A percentile compares a stretch with the other conserved stretches of the same genome.
phyloP scores from a whole-genome alignment of 2,329 filamentous ascomycete genomes.

The Gnomoniopsis smithogilvyi region DNA sequence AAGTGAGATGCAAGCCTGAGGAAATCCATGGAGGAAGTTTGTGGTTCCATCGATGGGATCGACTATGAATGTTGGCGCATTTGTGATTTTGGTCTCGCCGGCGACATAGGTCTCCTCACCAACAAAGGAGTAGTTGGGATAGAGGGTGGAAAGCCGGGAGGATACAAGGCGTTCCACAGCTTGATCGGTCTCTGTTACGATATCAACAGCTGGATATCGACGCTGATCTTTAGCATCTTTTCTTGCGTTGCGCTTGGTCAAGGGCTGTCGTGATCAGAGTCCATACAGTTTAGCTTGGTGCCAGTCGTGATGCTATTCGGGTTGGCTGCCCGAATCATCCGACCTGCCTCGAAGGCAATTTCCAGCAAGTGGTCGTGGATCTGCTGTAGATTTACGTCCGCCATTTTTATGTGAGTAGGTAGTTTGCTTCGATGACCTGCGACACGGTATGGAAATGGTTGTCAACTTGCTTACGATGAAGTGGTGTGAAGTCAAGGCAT shows the following conservation, averaged over 20 bases:
- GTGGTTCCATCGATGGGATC: constrained; percentile 82
- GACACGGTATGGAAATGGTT: neutral
- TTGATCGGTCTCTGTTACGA: constrained; percentile 66
- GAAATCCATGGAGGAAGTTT: constrained; percentile 77
- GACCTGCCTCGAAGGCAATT: constrained; percentile 61
- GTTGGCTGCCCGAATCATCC: constrained; percentile 61
- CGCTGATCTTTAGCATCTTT: neutral
- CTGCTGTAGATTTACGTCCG: constrained; percentile 55
- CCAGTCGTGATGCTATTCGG: constrained; percentile 54
- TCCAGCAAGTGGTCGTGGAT: constrained; percentile 59
- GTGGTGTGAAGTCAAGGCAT: neutral
- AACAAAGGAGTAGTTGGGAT: constrained; percentile 61
- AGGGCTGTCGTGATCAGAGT: neutral
- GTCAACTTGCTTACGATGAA: neutral
- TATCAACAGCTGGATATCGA: constrained; percentile 54
- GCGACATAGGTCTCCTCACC: constrained; percentile 76
- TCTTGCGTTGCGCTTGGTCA: neutral
- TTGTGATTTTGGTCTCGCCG: constrained; percentile 57
- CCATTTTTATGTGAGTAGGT: constrained; percentile 38
- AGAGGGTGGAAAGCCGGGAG: constrained; percentile 45
- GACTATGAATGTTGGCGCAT: constrained; percentile 72
- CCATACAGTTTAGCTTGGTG: constrained; percentile 63
- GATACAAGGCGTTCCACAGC: constrained; percentile 63
- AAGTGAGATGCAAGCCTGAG: constrained; percentile 72
- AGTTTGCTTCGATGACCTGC: neutral